Percentiles rank a stretch among this genome's conserved stretches.
Conservation (phyloP, 108 stramenopile species). For the Cylindrotheca closterium region DNA sequence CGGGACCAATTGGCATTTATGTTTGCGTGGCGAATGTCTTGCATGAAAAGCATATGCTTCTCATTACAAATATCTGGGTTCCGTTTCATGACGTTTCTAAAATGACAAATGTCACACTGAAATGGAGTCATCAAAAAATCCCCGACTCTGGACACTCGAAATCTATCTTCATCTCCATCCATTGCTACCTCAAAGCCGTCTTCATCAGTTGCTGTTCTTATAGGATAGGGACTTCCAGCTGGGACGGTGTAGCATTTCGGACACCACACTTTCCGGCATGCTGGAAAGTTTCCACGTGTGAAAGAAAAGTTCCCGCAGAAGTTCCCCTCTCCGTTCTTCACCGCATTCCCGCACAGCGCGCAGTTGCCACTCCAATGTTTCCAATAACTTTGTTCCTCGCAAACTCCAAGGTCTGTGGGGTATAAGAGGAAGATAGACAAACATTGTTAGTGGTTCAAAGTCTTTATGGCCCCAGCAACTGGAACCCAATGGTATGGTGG, state of each 20-base stretch:
- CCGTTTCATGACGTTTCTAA: constrained; percentile 18
- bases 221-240: background rate
- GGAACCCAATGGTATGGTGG: constrained; percentile 14
- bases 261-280: constrained; percentile 38
- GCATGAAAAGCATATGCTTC: background rate
- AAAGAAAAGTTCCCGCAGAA: constrained; percentile 47
- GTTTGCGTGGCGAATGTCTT: constrained; percentile 35
- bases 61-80: constrained; percentile 15
- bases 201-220: constrained; percentile 2
- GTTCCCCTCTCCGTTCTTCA: constrained; percentile 22
- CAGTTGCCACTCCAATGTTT: constrained; percentile 25
- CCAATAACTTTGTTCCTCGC: constrained; percentile 1
- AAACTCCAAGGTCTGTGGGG: constrained; percentile 24
- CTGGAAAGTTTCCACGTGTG: constrained; percentile 11
- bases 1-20: constrained; percentile 55
- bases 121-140: constrained; percentile 40
- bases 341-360: constrained; percentile 22
- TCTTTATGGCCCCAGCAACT: constrained; percentile 17
- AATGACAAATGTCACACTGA: constrained; percentile 55
- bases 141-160: constrained; percentile 25
- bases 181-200: constrained; percentile 2
- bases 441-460: constrained; percentile 37
- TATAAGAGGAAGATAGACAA: constrained; percentile 38
- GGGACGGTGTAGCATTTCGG: constrained; percentile 28
- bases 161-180: constrained; percentile 13